Percentiles rank a stretch among this genome's conserved stretches.
Evolutionary conservation across 2,329 filamentous ascomycete genomes (phyloP).

Genomic region (Dothistroma pini): DNA sequence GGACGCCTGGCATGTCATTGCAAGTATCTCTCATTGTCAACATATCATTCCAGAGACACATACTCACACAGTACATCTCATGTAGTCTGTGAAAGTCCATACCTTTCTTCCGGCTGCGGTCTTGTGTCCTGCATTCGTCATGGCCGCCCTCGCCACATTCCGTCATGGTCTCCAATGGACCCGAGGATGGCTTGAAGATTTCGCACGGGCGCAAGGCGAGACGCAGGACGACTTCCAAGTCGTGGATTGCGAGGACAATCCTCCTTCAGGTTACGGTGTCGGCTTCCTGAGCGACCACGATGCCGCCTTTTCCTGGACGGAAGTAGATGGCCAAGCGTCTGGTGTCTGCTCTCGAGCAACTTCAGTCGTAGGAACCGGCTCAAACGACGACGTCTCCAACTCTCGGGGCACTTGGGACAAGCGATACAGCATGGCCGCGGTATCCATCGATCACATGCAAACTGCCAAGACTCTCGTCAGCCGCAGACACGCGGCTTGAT

Average conservation of each 20-base stretch:
- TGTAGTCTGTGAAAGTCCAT: too few relatives aligned
- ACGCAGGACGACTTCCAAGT: slow-evolving; percentile 6
- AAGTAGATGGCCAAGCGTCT: background rate
- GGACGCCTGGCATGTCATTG: background rate
- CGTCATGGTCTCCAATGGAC: slow-evolving; percentile 7
- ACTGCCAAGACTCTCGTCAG: too few relatives aligned
- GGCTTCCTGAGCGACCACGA: slow-evolving; percentile 16
- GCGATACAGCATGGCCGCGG: background rate
- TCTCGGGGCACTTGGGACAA: background rate
- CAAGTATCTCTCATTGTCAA: background rate
- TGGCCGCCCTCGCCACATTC: slow-evolving; percentile 4
- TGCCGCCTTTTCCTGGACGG: slow-evolving; percentile 5
- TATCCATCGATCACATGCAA: too few relatives aligned
- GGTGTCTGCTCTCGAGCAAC: background rate
- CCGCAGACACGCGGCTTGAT: too few relatives aligned
- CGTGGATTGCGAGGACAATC: background rate
- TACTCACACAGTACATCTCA: too few relatives aligned
- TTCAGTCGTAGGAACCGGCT: background rate
- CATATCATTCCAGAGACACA: background rate
- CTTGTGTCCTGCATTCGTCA: background rate
- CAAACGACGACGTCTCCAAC: background rate
- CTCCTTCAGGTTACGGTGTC: slow-evolving; percentile 2
- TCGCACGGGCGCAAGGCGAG: background rate
- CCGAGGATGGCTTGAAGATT: slow-evolving; percentile 7
- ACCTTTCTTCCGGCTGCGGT: too few relatives aligned